phyloP scores from a whole-genome alignment of 805 yeast species.

The Candida methanosorbosa region DNA sequence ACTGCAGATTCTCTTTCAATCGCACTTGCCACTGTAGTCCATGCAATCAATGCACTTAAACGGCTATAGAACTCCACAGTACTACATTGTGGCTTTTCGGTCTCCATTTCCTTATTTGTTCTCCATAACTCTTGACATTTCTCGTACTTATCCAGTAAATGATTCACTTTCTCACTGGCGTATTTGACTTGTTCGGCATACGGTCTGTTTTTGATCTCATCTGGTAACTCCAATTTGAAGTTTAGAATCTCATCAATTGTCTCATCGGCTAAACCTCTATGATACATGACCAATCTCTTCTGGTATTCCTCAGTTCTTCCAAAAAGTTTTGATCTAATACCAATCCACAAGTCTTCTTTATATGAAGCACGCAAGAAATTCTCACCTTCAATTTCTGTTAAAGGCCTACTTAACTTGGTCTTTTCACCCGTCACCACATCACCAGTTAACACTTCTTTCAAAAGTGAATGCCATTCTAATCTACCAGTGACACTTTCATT shows the following conservation, averaged over 20 bases:
- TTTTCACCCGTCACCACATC: conserved; percentile 91
- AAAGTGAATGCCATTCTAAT: conserved; percentile 93
- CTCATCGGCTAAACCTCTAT: conserved; percentile 65
- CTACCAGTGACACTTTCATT: conserved; percentile 51
- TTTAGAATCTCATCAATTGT: conserved; percentile 59
- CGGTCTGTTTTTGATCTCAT: conserved; percentile 9
- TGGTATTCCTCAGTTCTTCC: conserved; percentile 81
- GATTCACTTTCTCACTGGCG: conserved; percentile 44
- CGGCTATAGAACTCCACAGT: conserved; percentile 54
- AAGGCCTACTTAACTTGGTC: conserved; percentile 54
- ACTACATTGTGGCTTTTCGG: conserved; percentile 66
- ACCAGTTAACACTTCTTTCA: conserved; percentile 84
- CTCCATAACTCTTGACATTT: conserved; percentile 73
- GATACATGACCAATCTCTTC: conserved; percentile 52
- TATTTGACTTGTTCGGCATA: conserved; percentile 16
- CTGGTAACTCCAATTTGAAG: conserved; percentile 47
- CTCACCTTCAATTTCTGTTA: conserved; percentile 32
- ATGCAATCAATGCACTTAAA: conserved; percentile 72
- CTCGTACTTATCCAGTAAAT: conserved; percentile 51
- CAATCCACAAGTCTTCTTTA: conserved; percentile 79
- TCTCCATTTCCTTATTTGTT: conserved; percentile 65
- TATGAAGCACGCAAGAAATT: conserved; percentile 43
- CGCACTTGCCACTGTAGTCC: conserved; percentile 71
- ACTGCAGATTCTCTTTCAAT: conserved; percentile 53
- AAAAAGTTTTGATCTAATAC: conserved; percentile 70